phyloP scores from a whole-genome alignment of 1,139 yeast species.

The Lodderomyces jiufengensis region DNA sequence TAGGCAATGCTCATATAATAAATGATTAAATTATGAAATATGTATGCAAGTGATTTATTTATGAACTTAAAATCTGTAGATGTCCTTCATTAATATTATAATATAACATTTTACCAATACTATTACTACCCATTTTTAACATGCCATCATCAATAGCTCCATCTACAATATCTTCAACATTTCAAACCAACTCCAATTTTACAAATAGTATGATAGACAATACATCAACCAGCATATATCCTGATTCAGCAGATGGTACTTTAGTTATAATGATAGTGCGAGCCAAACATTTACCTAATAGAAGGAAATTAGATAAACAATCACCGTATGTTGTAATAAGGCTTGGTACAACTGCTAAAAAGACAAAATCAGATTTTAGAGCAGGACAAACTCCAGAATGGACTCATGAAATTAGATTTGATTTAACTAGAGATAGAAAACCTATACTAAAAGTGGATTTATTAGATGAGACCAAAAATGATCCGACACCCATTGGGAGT shows the following conservation, averaged over 20 bases:
- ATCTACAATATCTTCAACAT: no score
- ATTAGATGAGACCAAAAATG: constrained; percentile 81
- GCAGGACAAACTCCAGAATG: constrained; percentile 93
- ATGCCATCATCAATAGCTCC: no score
- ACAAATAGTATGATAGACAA: no score
- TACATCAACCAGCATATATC: constrained; percentile 8
- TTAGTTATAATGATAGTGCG: constrained; percentile 45
- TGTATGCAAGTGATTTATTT: no score
- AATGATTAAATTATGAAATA: no score
- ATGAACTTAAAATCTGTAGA: no score
- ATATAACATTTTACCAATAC: no score
- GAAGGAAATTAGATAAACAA: constrained; percentile 81
- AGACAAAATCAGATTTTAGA: constrained; percentile 68
- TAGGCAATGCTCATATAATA: no score
- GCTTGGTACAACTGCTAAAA: constrained; percentile 74
- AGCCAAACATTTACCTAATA: constrained; percentile 75
- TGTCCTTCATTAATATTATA: no score
- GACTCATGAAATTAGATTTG: constrained; percentile 74
- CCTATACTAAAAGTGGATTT: constrained; percentile 68
- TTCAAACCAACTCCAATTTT: no score
- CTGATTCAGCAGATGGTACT: constrained; percentile 45
- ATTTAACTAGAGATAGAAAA: constrained; percentile 56
- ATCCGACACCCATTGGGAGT: constrained; percentile 84
- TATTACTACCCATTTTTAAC: no score
- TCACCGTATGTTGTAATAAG: constrained; percentile 82